phyloP scores from a whole-genome alignment of 2,329 filamentous ascomycete genomes.

The Aureobasidium uvarum region DNA sequence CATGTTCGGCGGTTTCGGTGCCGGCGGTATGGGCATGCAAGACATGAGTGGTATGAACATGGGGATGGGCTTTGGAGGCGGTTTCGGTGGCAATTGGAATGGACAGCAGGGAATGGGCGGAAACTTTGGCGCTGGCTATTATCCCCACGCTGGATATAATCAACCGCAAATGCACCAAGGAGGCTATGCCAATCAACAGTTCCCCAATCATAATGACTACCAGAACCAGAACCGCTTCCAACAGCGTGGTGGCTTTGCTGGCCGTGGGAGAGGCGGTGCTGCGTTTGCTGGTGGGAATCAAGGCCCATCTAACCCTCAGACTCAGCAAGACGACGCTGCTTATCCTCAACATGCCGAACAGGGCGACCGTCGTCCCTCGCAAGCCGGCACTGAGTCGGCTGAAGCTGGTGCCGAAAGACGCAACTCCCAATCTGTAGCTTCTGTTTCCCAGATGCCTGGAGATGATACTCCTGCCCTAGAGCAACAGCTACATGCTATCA shows the following conservation, averaged over 20 bases:
- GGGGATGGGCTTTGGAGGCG: conserved; percentile 65
- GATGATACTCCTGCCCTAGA: conserved; percentile 6
- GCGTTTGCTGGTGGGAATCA: conserved; percentile 34
- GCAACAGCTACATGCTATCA: conserved; percentile 9
- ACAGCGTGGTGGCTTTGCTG: conserved; percentile 55
- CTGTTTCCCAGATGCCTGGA: neutral
- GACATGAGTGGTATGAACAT: conserved; percentile 60
- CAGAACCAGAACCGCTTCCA: conserved; percentile 71
- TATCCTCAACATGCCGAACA: conserved; percentile 6
- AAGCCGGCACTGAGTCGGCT: neutral
- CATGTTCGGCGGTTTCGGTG: conserved; percentile 74
- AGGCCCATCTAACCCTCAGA: conserved; percentile 33
- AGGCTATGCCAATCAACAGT: conserved; percentile 47
- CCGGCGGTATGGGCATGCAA: conserved; percentile 76
- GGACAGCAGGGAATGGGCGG: conserved; percentile 68
- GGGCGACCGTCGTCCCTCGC: conserved; percentile 11
- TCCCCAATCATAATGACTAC: conserved; percentile 58
- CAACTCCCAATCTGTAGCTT: conserved; percentile 16
- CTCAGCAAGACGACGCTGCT: conserved; percentile 13
- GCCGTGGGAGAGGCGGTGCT: conserved; percentile 41
- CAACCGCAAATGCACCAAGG: conserved; percentile 48
- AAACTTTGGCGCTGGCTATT: conserved; percentile 69
- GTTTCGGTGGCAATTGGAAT: conserved; percentile 64
- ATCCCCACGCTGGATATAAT: conserved; percentile 55
- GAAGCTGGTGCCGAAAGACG: conserved; percentile 18